Conservation (phyloP, 2,329 filamentous ascomycete species). For the Pestalotiopsis sp. region DNA sequence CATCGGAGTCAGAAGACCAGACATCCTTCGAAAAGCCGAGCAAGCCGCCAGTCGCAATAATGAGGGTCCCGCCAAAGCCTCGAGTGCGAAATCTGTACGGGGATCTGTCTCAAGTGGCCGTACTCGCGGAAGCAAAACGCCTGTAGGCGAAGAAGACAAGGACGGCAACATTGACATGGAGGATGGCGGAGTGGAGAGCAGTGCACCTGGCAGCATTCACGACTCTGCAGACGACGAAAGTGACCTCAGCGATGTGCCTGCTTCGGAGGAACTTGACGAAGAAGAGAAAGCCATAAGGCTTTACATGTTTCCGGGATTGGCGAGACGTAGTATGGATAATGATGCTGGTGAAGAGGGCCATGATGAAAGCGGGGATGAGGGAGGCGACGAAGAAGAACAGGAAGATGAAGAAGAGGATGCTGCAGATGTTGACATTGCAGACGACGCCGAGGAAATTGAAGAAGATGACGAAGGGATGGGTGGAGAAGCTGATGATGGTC, state of each 20-base stretch:
- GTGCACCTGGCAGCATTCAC: constrained; percentile 60
- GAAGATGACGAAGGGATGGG: constrained; percentile 12
- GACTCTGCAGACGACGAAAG: constrained; percentile 71
- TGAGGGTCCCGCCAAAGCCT: constrained; percentile 49
- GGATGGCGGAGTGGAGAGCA: constrained; percentile 37
- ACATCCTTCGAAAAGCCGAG: constrained; percentile 64
- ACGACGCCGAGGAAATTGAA: constrained; percentile 13
- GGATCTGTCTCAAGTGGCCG: constrained; percentile 55
- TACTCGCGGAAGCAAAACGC: constrained; percentile 40
- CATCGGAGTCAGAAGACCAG: constrained; percentile 52
- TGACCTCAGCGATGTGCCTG: constrained; percentile 67
- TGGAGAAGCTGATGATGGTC: constrained; percentile 15
- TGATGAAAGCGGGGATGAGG: constrained; percentile 20
- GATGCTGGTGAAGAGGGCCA: constrained; percentile 12
- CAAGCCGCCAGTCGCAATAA: constrained; percentile 53
- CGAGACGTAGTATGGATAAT: constrained; percentile 34
- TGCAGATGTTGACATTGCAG: constrained; percentile 14
- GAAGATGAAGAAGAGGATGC: constrained; percentile 22
- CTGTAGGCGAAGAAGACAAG: constrained; percentile 31
- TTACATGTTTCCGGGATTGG: constrained; percentile 48
- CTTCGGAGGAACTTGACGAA: constrained; percentile 56
- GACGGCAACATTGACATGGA: constrained; percentile 36
- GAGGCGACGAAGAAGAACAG: constrained; percentile 19
- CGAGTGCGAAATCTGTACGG: constrained; percentile 44
- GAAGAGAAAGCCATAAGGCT: constrained; percentile 45